Evolutionary conservation across 1,139 yeast species (phyloP).

Genomic region (Trichomonascaceae sp.): DNA sequence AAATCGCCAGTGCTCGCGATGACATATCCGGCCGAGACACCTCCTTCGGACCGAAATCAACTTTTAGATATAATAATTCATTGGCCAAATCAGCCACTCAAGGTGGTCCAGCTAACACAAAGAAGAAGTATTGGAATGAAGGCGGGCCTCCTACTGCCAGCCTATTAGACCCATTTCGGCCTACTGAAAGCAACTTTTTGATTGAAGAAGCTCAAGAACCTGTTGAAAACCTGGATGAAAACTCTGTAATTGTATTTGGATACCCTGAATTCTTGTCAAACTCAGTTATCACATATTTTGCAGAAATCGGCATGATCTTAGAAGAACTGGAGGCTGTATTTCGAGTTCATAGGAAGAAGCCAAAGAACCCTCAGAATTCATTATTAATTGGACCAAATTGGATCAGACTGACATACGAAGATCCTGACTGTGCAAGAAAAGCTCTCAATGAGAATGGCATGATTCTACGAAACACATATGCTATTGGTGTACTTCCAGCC

Average conservation of each 20-base stretch:
- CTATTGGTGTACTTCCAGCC: slow-evolving; percentile 7
- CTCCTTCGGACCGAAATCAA: not conserved
- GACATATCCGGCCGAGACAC: not conserved
- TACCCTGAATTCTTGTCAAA: slow-evolving; percentile 72
- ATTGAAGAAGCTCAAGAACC: not conserved
- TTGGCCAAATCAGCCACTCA: not conserved
- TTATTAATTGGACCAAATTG: slow-evolving; percentile 81
- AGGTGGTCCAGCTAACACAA: not conserved
- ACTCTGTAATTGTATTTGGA: slow-evolving; percentile 74
- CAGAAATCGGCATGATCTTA: slow-evolving; percentile 71
- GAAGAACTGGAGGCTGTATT: slow-evolving; percentile 53
- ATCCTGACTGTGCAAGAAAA: slow-evolving; percentile 67
- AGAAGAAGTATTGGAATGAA: not conserved
- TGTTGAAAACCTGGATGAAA: not conserved
- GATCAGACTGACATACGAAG: slow-evolving; percentile 80
- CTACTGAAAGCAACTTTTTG: not conserved
- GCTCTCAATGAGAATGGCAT: slow-evolving; percentile 81
- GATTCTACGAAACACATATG: slow-evolving; percentile 54
- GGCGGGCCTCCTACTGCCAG: not conserved
- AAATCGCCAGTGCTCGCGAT: slow-evolving; percentile 1
- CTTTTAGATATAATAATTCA: not conserved
- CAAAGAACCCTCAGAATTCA: slow-evolving; percentile 45
- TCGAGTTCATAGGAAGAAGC: slow-evolving; percentile 13
- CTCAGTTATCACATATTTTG: slow-evolving; percentile 65
- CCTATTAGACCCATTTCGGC: not conserved